Evolutionary conservation across 306 rosid species (phyloP), one percentile per base, ranked within the genome.

Genomic region (Alnus rubra): DNA sequence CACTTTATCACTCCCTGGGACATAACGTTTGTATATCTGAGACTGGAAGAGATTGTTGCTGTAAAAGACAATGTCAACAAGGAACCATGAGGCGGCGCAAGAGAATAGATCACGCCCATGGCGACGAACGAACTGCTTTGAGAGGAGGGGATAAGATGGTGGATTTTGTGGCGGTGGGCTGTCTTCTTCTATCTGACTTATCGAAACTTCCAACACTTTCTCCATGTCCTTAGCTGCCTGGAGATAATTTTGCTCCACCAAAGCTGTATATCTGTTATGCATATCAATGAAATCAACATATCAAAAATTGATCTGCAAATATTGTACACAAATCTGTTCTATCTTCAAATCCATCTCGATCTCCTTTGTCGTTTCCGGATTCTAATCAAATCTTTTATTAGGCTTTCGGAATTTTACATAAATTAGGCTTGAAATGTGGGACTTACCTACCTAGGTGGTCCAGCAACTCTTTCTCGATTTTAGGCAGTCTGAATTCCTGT

Each of bases 141-240:
- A 93, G 64, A 89, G 13, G 2, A 93, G 83, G 0, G 89, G 54
- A 58, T 90, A 93, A 0, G 73, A 28, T 1, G 74, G 69, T 14
- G 79, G 19, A 1, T 31, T 1, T 42, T 78, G 77, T 12, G 85
- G 73, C 8, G 33, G 10, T 0, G 82, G 80, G 28, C 47, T 69
- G 5, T 88, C 90, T 76, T 93, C 97, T 2, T 73, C 69, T 18
- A 90, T 89, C 67, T 87, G 86, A 52, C 71, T 80, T 15, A 89
- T 4, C 1, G 92, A 28, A 0, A 93, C 84, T 3, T 84, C 92
- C 50, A 93, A 71, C 28, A 93, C 94, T 80, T 84, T 88, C 82
- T 88, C 86, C 97, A 93, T 91, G 81, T 93, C 94, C 82, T 54
- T 88, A 1, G 89, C 88, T 19, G 97, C 97, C 84, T 87, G 94